Percentiles rank a stretch among this genome's conserved stretches.
Evolutionary conservation across 208 protist genomes (phyloP).

Genomic region (Crithidia mellificae): DNA sequence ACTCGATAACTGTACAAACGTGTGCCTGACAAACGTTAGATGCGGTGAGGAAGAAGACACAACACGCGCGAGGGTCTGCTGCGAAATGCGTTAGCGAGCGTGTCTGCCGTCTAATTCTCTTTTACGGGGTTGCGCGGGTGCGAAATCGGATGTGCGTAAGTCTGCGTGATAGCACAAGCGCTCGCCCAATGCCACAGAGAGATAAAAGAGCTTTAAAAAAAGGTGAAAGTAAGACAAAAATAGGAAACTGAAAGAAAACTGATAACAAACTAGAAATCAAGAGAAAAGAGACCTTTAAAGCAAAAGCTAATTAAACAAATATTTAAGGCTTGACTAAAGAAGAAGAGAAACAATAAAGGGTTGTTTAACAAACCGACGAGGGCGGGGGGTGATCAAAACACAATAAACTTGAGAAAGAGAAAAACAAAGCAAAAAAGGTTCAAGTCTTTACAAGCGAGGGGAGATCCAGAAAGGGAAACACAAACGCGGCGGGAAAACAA

Average conservation of each 20-base stretch:
- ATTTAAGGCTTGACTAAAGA: too few relatives aligned
- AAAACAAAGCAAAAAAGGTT: neutral
- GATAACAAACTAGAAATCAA: neutral
- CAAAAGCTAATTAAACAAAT: neutral
- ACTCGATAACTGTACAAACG: neutral
- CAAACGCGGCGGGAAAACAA: slow-evolving; percentile 1
- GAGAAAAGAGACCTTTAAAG: neutral
- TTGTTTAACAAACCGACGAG: neutral
- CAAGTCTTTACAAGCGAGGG: neutral
- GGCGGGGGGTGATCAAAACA: neutral
- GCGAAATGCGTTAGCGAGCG: neutral
- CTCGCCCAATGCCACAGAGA: neutral
- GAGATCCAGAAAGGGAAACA: neutral
- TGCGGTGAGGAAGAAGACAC: neutral
- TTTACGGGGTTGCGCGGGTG: too few relatives aligned
- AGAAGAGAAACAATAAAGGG: neutral
- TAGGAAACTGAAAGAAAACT: neutral
- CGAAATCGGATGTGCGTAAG: neutral
- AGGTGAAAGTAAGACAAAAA: neutral
- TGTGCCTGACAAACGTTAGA: neutral
- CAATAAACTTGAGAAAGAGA: neutral
- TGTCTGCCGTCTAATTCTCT: neutral
- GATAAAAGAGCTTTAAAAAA: neutral
- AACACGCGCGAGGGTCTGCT: neutral
- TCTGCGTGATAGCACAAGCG: neutral